Conservation (phyloP, 805 yeast species). For the Metschnikowia shivogae region DNA sequence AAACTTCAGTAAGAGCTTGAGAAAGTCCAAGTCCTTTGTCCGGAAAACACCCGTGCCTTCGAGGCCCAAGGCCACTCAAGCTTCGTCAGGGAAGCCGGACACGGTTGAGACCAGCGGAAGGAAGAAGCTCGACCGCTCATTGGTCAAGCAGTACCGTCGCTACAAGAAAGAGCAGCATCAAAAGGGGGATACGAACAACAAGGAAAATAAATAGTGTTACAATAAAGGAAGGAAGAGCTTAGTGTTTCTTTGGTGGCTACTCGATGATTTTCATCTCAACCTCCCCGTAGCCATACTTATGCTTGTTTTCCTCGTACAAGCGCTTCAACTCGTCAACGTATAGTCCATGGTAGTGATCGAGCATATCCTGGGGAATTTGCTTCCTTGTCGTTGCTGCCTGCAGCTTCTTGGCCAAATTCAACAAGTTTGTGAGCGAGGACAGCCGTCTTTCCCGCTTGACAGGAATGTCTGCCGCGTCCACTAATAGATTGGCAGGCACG, state of each 20-base stretch:
- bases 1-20: slow-evolving; percentile 20
- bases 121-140: slow-evolving; percentile 32
- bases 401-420: slow-evolving; percentile 18
- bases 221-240: not conserved
- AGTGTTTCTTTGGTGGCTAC: slow-evolving; percentile 12
- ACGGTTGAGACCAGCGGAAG: slow-evolving; percentile 21
- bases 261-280: slow-evolving; percentile 46
- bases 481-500: slow-evolving; percentile 43
- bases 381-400: slow-evolving; percentile 19
- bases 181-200: slow-evolving; percentile 8
- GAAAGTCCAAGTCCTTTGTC: slow-evolving; percentile 24
- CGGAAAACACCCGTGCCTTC: slow-evolving; percentile 13
- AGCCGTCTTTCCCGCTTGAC: slow-evolving; percentile 18
- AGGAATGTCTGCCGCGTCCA: slow-evolving; percentile 28
- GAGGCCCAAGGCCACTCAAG: not conserved
- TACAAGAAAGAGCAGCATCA: slow-evolving; percentile 13
- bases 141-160: slow-evolving; percentile 28
- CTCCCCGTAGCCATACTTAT: slow-evolving; percentile 47
- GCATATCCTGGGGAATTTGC: slow-evolving; percentile 36
- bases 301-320: slow-evolving; percentile 65
- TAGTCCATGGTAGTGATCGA: slow-evolving; percentile 66
- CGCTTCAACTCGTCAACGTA: slow-evolving; percentile 62
- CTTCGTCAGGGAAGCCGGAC: not conserved
- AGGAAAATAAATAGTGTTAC: slow-evolving; percentile 11
- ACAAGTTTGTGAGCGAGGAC: slow-evolving; percentile 29